phyloP scores from a whole-genome alignment of 192 early-diverging fungal species.

The Rhizophagus sp. region DNA sequence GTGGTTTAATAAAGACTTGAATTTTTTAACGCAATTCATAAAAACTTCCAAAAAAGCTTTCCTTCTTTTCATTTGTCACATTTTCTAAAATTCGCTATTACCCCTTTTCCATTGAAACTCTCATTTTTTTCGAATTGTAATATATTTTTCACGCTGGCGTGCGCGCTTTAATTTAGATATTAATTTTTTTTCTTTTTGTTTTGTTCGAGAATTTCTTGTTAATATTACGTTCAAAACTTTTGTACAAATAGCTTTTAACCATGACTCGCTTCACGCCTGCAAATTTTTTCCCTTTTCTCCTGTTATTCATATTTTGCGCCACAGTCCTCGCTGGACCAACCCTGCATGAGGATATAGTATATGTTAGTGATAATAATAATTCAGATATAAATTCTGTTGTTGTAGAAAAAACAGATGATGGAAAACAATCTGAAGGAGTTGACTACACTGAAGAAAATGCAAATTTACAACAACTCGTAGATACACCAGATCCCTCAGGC shows the following conservation, averaged over 20 bases:
- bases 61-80: not conserved
- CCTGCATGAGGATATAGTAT: constrained; percentile 12
- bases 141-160: constrained; percentile 28
- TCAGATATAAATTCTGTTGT: not conserved
- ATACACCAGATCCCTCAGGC: not conserved
- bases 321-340: constrained; percentile 6
- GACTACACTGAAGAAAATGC: not conserved
- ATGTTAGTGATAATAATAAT: not conserved
- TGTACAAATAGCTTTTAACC: not conserved
- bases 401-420: not conserved
- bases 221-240: not conserved
- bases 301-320: constrained; percentile 9
- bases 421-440: not conserved
- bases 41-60: constrained; percentile 2
- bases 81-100: not conserved
- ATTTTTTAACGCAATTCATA: constrained; percentile 1
- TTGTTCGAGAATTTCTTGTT: not conserved
- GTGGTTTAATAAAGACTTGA: constrained; percentile 4
- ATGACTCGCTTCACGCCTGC: not conserved
- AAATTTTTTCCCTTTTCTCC: not conserved
- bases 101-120: not conserved
- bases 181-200: not conserved
- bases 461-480: not conserved
- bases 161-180: not conserved
- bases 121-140: not conserved